Percentiles rank a stretch among this genome's conserved stretches.
phyloP scores from a whole-genome alignment of 2,329 filamentous ascomycete species.

The Exophiala bonariae region DNA sequence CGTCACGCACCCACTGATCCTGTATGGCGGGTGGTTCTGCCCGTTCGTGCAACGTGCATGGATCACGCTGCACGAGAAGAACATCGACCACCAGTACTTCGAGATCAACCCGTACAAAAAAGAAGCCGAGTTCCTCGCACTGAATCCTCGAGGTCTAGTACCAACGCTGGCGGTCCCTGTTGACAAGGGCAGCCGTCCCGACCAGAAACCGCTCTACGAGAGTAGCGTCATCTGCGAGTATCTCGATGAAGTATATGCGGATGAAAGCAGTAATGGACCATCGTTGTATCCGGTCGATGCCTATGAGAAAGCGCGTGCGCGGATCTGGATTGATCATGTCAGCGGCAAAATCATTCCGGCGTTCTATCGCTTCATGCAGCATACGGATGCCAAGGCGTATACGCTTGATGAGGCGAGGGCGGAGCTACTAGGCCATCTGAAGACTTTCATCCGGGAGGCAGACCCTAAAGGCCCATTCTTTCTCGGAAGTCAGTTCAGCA shows the following conservation, averaged over 20 bases:
- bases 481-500: conserved; percentile 59
- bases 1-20: conserved; percentile 48
- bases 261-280: conserved; percentile 40
- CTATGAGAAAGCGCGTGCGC: conserved; percentile 64
- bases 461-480: conserved; percentile 66
- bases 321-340: conserved; percentile 76
- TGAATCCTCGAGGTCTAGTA: conserved; percentile 75
- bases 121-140: conserved; percentile 63
- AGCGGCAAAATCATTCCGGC: conserved; percentile 65
- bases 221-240: conserved; percentile 73
- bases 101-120: conserved; percentile 81
- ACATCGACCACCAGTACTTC: conserved; percentile 73
- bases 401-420: conserved; percentile 54
- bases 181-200: too few species aligned
- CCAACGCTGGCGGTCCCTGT: conserved; percentile 59
- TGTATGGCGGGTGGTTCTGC: conserved; percentile 77
- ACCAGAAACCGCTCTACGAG: conserved; percentile 63
- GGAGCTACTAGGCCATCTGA: conserved; percentile 61
- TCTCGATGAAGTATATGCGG: conserved; percentile 68
- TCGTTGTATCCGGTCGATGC: conserved; percentile 61
- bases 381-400: conserved; percentile 40
- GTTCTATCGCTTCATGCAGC: conserved; percentile 64
- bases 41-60: conserved; percentile 67
- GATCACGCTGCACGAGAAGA: conserved; percentile 72
- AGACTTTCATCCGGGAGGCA: conserved; percentile 64